These are phyloP conservation scores for Domatiomyces globalis DNA, from an alignment of 2,329 filamentous ascomycete genomes.

Conservation along the genomic window DNA sequence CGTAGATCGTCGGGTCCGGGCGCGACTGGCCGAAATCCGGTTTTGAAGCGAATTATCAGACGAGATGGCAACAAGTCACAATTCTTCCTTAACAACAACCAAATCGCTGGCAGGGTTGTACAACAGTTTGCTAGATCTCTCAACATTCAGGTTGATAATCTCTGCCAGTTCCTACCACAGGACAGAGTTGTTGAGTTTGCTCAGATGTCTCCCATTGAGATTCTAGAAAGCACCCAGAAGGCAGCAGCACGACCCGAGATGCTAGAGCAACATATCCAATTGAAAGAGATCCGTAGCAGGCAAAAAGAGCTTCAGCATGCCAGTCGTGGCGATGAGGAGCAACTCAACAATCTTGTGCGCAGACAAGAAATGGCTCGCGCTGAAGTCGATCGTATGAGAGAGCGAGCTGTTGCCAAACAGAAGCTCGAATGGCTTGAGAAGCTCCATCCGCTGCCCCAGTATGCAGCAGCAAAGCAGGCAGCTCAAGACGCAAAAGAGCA, in stretches of 20 bases:
- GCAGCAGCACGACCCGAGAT: conserved; percentile 75
- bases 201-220: conserved; percentile 62
- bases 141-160: conserved; percentile 90
- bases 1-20: conserved; percentile 29
- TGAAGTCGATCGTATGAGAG: conserved; percentile 69
- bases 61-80: conserved; percentile 66
- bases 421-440: conserved; percentile 52
- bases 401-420: conserved; percentile 55
- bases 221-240: conserved; percentile 72
- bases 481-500: conserved; percentile 41
- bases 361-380: conserved; percentile 61
- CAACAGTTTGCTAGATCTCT: conserved; percentile 54
- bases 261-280: conserved; percentile 58
- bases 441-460: conserved; percentile 52
- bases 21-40: conserved; percentile 42
- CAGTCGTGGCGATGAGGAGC: conserved; percentile 45
- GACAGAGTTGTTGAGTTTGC: conserved; percentile 94
- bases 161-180: conserved; percentile 93
- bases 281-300: conserved; percentile 56
- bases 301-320: conserved; percentile 51
- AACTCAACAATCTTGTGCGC: conserved; percentile 52
- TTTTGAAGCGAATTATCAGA: conserved; percentile 63
- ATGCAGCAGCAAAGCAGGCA: conserved; percentile 40
- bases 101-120: conserved; percentile 47
- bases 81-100: conserved; percentile 63